These are phyloP conservation scores for Mycosphaerelloides madeirae DNA, from an alignment of 2,329 filamentous ascomycete species.

Conservation along the genomic window DNA sequence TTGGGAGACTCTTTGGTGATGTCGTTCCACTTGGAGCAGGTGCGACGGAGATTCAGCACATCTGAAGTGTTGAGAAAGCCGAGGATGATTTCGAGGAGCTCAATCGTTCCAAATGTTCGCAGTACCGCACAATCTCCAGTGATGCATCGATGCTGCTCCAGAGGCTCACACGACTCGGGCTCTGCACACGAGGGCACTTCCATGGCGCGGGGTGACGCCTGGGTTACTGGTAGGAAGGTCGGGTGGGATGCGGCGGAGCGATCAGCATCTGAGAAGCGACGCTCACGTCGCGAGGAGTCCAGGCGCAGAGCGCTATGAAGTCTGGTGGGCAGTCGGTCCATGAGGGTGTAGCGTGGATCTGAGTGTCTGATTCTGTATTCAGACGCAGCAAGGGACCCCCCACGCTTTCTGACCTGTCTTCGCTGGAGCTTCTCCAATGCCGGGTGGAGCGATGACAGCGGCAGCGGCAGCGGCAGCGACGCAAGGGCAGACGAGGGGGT, in stretches of 20 bases:
- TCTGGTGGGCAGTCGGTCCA: too few species aligned
- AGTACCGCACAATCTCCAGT: conserved; percentile 17
- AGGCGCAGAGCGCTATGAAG: too few species aligned
- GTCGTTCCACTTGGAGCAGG: conserved; percentile 17
- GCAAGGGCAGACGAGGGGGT: too few species aligned
- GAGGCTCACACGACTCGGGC: neutral
- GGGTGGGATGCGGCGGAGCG: neutral
- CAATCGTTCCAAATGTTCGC: conserved; percentile 21
- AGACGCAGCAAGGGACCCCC: too few species aligned
- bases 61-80: conserved; percentile 16
- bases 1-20: conserved; percentile 18
- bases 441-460: too few species aligned
- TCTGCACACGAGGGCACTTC: neutral
- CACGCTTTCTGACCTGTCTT: too few species aligned
- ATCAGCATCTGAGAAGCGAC: conserved; percentile 13
- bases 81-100: conserved; percentile 24
- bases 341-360: too few species aligned
- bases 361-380: too few species aligned
- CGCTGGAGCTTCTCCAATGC: too few species aligned
- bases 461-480: too few species aligned
- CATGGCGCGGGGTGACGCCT: neutral
- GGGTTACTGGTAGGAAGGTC: neutral
- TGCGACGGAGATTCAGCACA: conserved; percentile 16
- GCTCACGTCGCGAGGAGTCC: conserved; percentile 2
- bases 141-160: conserved; percentile 4